Base-by-base conservation (phyloP, 441 rosid species). In the Populus hybrid region DNA sequence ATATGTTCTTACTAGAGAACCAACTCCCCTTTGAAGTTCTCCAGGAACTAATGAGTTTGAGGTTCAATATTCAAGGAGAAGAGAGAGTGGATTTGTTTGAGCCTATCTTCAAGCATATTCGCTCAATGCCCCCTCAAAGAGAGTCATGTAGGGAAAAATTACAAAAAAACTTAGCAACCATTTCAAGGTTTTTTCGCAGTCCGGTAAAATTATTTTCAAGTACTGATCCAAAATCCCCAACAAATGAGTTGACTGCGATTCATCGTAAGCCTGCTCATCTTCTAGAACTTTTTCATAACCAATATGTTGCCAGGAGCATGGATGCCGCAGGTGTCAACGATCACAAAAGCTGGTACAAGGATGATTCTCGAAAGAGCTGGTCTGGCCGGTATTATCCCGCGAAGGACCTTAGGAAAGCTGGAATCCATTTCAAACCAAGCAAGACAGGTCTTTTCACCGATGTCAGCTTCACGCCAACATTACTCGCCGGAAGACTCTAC, bases 1-100 rank as follows among this genome's bases (percentile, higher is more conserved):
- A 82, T 54, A 67, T 79, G 12, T 20, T 81, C 8, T 77, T 76
- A 4, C 34, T 81, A 4, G 83, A 81, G 66, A 81, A 77, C 57
- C 74, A 73, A 59, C 28, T 81, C n/a, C 80, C 83, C 3, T 76
- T 11, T 72, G 24, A 4, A 23, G 74, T 73, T 57, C 24, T 7
- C 6, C 32, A 16, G 5, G n/a, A 50, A 7, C 10, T 77, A 8
- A 34, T 2, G 6, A 32, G 23, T 0, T 28, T 3, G 9, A 10
- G 26, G 12, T 11, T 38, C 12, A 5, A 57, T 38, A 38, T 9
- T 38, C 42, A 10, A 3, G 35, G 3, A 4, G n/a, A 1, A 0
- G 23, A 30, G 9, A 10, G 2, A 8, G 8, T 3, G 23, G 0
- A 6, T 50, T 28, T 8, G 16, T 11, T 61, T 11, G 11, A 9